Evolutionary conservation across 768 basidiomycete genomes (phyloP), one percentile per base, ranked within the genome.

Genomic region (Amanita phalloides): DNA sequence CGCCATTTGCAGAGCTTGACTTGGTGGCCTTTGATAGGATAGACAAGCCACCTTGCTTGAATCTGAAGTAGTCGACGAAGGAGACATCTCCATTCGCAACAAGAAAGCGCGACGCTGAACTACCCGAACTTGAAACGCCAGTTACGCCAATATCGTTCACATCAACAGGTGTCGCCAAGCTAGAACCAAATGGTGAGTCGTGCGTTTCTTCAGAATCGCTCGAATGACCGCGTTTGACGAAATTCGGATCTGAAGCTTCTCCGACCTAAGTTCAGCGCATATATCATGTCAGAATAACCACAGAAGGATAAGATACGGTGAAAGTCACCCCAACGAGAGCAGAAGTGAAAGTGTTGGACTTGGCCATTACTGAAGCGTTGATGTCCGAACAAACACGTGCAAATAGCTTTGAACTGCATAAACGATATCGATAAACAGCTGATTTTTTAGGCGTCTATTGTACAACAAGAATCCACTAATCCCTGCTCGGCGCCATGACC

Each of bases 141-240:
- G 0, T 56, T n/a, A 17, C 59, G n/a, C 39, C 26, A 3, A 37
- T 26, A 25, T 51, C 49, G 13, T 51, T 21, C 6, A 17, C 3
- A 43, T 74, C 71, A 4, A 63, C 62, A 11, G 73, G 73, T 28
- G 73, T 75, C 20, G 67, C 67, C 2, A 75, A 60, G 33, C 60
- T 63, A 6, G 72, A 74, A 10, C 63, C 64, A 50, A 74, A 71
- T 0, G 71, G 66, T 39, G 73, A 72, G 35, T 75, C 71, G 45
- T 67, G 62, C 2, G 73, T 73, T 48, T 66, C 62, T 33, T 60
- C 64, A 26, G 73, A 73, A 52, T 69, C 62, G 21, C 62, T 54
- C 44, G 67, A 65, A 52, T 65, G 51, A 36, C 32, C 42, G 14
- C 49, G 49, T 43, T 43, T 49, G 23, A 49, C 36, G 8, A 39